These are phyloP conservation scores for Lactarius hatsudake DNA, from an alignment of 768 basidiomycete genomes.

Conservation along the genomic window DNA sequence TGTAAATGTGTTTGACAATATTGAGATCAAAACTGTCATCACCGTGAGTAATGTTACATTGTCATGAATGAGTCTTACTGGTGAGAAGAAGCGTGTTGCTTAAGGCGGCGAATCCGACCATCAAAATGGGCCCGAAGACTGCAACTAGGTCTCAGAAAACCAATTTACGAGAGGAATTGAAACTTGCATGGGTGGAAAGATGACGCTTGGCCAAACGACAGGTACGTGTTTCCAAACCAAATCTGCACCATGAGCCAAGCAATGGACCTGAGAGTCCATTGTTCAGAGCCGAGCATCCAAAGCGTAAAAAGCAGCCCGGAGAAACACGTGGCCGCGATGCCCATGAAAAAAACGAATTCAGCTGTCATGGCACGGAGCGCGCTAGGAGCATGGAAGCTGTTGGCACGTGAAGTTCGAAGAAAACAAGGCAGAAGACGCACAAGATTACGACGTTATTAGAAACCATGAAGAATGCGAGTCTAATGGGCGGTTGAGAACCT, in stretches of 20 bases:
- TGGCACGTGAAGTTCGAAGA: not conserved
- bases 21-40: conserved; percentile 69
- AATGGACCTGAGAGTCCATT: conserved; percentile 49
- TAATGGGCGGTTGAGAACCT: conserved; percentile 27
- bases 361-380: conserved; percentile 80
- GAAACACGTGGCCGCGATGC: conserved; percentile 74
- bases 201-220: conserved; percentile 45
- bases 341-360: conserved; percentile 77
- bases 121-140: conserved; percentile 72
- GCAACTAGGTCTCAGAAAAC: conserved; percentile 1
- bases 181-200: conserved; percentile 41
- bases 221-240: conserved; percentile 78
- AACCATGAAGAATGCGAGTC: conserved; percentile 78
- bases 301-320: conserved; percentile 68
- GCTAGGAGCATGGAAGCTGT: conserved; percentile 36
- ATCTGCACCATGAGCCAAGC: conserved; percentile 86
- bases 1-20: conserved; percentile 87
- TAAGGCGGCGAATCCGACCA: conserved; percentile 76
- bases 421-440: conserved; percentile 40
- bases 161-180: not conserved
- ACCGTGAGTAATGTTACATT: conserved; percentile 15
- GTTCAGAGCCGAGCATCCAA: conserved; percentile 46
- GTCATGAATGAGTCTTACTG: conserved; percentile 48
- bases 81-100: conserved; percentile 78
- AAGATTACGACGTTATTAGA: conserved; percentile 76